Percentiles rank a stretch among this genome's conserved stretches.
phyloP scores from a whole-genome alignment of 331 rosid genomes.

The Rhamnella rubrinervis region DNA sequence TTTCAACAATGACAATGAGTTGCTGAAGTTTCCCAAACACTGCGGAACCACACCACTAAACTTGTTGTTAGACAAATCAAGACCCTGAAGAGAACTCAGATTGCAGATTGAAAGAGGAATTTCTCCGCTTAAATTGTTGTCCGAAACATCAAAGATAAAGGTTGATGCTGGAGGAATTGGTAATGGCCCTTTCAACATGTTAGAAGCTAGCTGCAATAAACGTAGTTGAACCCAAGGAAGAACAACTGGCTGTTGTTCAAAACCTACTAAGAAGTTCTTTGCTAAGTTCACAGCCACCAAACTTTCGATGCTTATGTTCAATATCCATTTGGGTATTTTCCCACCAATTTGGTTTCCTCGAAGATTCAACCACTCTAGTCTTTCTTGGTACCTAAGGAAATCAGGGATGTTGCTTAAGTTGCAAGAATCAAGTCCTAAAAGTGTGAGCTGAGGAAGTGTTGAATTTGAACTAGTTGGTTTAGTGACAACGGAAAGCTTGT shows the following conservation, averaged over 20 bases:
- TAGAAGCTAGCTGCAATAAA: not conserved
- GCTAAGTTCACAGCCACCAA: not conserved
- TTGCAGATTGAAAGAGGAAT: not conserved
- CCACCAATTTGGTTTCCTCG: not conserved
- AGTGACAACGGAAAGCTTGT: not conserved
- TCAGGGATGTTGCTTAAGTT: slow-evolving; percentile 5
- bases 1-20: not conserved
- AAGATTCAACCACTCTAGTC: not conserved
- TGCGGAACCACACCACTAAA: not conserved
- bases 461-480: not conserved
- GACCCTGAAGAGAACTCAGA: not conserved
- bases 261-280: not conserved
- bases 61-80: slow-evolving; percentile 2
- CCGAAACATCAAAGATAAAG: not conserved
- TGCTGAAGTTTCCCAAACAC: not conserved
- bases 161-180: slow-evolving; percentile 4
- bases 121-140: not conserved
- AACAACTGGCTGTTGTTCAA: not conserved
- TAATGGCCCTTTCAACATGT: not conserved
- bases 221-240: slow-evolving; percentile 1
- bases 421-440: slow-evolving; percentile 1
- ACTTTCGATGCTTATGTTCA: not conserved
- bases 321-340: slow-evolving; percentile 1
- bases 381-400: not conserved
- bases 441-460: not conserved